Base-by-base conservation (phyloP, 169 alveolate species). In the Cystoisospora suis region DNA sequence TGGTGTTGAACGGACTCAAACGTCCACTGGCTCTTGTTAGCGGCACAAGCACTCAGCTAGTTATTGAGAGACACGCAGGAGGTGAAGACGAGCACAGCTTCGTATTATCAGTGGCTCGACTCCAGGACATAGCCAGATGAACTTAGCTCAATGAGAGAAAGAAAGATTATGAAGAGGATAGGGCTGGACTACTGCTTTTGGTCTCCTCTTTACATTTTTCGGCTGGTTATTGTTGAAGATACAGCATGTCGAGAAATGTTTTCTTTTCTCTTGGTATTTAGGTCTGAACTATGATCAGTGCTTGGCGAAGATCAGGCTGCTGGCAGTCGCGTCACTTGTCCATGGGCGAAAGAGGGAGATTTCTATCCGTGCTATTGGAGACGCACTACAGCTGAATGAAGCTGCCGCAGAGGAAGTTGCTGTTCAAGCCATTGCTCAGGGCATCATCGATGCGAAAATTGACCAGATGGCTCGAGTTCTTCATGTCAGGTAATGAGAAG, bases 391-490 rank as follows among this genome's bases (percentile, higher is more conserved):
- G 40, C 59, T 92, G 34, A 15, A 40, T 36, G 94, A 80, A 40
- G 61, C 49, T 32, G 88, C 79, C 45, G 93, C 92, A 4, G 93
- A 92, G 44, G 94, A 90, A 32, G 75, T 75, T 2, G 90, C 81
- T 6, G 94, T 92, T 38, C 86, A 89, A 75, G 81, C 94, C 44
- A 85, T 92, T 36, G 91, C 93, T 7, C 87, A 61, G 81, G 93
- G 93, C 5, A 70, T 90, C 29, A 34, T 92, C 34, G 94, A 92
- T 9, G 94, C 94, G 29, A 89, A 88, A 3, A 91, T 92, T 59
- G 94, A 92, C 53, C 93, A 92, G 45, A 75, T 92, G 56, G 88
- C 61, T 0, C 59, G 85, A 23, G 88, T 90, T 34, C 56, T 89
- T 40, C 93, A 45, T 49, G 75, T 89, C 85, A n/a, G 90, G 93